A percentile compares a stretch with the other conserved stretches of the same genome.
Conservation (phyloP, 768 basidiomycete genomes). For the Auricularia heimuer region DNA sequence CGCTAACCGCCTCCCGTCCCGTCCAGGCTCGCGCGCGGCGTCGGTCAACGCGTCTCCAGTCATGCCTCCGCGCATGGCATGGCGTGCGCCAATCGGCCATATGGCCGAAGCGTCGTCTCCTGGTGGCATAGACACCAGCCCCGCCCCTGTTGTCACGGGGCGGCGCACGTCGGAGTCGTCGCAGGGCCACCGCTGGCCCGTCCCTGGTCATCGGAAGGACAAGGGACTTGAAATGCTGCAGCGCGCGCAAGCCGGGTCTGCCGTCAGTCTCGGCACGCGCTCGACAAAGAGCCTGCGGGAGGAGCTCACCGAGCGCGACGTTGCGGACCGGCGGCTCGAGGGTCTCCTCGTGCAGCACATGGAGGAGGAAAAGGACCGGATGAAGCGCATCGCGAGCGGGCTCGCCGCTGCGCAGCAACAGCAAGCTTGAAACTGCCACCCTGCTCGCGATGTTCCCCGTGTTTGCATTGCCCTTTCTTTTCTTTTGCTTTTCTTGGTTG, state of each 20-base stretch:
- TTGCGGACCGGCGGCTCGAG: constrained; percentile 54
- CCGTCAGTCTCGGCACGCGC: constrained; percentile 23
- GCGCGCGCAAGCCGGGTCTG: background rate
- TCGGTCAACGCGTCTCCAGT: background rate
- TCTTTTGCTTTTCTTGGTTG: background rate
- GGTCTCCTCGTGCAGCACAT: constrained; percentile 77
- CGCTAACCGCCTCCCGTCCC: background rate
- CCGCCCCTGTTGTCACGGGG: background rate
- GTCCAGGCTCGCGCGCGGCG: background rate
- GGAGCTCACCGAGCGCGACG: constrained; percentile 24
- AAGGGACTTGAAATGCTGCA: background rate
- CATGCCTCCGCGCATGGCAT: background rate
- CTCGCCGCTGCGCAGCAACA: background rate
- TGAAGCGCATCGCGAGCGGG: constrained; percentile 57
- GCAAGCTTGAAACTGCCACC: background rate
- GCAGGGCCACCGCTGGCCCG: background rate
- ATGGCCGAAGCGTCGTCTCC: background rate
- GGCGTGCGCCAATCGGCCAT: background rate
- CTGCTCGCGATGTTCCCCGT: background rate
- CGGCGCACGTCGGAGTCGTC: background rate
- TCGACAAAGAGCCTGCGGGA: constrained; percentile 4
- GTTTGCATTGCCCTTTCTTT: background rate
- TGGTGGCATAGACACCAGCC: background rate
- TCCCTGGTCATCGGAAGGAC: background rate
- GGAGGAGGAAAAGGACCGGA: constrained; percentile 70